Conservation (phyloP, 495 filamentous ascomycete genomes). For the Sporormia fimetaria region DNA sequence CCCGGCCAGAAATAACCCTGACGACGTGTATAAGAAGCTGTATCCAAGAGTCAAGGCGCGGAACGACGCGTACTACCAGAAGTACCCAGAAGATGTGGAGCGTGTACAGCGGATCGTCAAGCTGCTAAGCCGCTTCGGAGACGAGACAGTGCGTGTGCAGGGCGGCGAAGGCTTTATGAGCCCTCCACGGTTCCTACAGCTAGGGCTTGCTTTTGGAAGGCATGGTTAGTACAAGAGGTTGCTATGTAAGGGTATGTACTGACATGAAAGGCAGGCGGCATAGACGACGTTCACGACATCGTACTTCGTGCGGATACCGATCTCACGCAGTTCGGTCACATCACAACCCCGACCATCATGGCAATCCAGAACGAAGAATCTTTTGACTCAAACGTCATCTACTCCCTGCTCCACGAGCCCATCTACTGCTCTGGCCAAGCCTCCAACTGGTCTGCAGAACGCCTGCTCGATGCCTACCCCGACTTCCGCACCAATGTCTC, state of each 20-base stretch:
- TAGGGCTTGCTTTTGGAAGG: constrained; percentile 65
- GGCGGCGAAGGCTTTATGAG: constrained; percentile 54
- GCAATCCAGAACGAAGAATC: constrained; percentile 51
- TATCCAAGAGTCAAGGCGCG: constrained; percentile 53
- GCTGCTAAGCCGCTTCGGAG: constrained; percentile 42
- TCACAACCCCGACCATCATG: constrained; percentile 59
- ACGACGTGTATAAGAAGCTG: constrained; percentile 62
- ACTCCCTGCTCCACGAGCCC: constrained; percentile 75
- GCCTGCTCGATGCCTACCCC: constrained; percentile 35
- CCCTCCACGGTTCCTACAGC: constrained; percentile 54
- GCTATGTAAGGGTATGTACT: too few species aligned
- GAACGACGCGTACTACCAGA: constrained; percentile 69
- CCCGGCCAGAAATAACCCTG: constrained; percentile 56
- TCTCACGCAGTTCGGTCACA: constrained; percentile 55
- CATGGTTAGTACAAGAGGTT: constrained; percentile 62
- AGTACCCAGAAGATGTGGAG: constrained; percentile 74
- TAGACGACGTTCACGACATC: constrained; percentile 41
- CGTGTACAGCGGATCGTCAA: constrained; percentile 53
- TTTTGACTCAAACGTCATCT: constrained; percentile 68
- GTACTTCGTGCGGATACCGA: constrained; percentile 58
- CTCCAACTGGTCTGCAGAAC: constrained; percentile 54
- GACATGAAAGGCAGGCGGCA: constrained; percentile 21
- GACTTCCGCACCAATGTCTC: constrained; percentile 35
- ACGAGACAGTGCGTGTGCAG: constrained; percentile 49
- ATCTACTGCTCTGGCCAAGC: constrained; percentile 58